These are phyloP conservation scores for Erucastrum elatum DNA, from an alignment of 345 rosid genomes.

Conservation along the genomic window DNA sequence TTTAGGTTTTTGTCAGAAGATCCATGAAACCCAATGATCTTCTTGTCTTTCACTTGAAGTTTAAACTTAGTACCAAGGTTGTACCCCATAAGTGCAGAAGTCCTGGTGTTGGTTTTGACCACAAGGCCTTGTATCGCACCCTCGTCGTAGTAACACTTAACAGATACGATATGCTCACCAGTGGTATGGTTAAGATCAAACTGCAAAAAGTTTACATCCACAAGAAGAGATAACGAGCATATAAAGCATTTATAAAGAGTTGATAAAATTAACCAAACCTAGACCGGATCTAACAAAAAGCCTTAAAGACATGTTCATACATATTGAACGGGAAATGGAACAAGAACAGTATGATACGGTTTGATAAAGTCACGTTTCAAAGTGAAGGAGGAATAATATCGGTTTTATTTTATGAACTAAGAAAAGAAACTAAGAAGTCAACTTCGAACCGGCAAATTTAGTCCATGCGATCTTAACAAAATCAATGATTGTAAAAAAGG, in stretches of 20 bases:
- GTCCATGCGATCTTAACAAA: background rate
- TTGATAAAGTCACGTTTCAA: background rate
- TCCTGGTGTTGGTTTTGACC: slow-evolving; percentile 27
- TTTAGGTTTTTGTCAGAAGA: slow-evolving; percentile 4
- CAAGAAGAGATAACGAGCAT: background rate
- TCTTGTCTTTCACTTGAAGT: slow-evolving; percentile 20
- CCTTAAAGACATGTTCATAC: background rate
- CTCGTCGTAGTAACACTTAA: slow-evolving; percentile 21
- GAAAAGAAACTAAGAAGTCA: background rate
- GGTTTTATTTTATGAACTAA: background rate
- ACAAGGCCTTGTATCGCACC: slow-evolving; percentile 27
- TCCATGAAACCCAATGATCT: slow-evolving; percentile 37
- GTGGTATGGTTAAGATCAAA: slow-evolving; percentile 16
- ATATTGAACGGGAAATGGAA: background rate
- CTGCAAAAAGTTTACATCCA: slow-evolving; percentile 10
- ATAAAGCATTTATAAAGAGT: background rate
- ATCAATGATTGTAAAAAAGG: background rate
- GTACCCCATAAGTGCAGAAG: slow-evolving; percentile 23
- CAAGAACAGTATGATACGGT: background rate
- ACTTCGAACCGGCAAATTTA: background rate
- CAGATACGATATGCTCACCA: slow-evolving; percentile 22
- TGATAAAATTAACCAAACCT: background rate
- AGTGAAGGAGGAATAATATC: background rate
- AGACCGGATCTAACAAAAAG: background rate
- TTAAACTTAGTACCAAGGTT: slow-evolving; percentile 14